Evolutionary conservation across 1,284 basidiomycete genomes (phyloP), one percentile per base, ranked within the genome.

Genomic region (Ustilago shanxiensis): DNA sequence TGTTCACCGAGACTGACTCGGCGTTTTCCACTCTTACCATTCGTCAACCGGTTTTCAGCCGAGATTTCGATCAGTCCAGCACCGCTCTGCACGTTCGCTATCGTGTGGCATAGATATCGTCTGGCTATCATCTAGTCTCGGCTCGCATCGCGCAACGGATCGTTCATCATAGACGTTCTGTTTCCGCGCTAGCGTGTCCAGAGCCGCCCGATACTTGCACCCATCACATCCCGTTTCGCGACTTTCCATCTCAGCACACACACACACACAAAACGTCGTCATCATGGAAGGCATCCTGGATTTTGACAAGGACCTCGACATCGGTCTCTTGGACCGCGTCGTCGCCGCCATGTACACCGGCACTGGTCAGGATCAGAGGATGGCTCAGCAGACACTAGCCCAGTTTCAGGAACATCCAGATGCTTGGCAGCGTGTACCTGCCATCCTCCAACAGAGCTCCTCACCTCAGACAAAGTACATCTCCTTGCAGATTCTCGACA

Each of bases 361-460:
- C 47, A 55, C 72, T 3, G 82, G 84, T 20, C 61, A 71, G 29
- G 81, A 84, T 44, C 83, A 85, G 72, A 78, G 76, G 45, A 74
- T 82, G 77, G 83, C 83, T 6, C 81, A 83, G 69, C 81, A 84
- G 58, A 79, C 79, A 31, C 77, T 85, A 24, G 81, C 82, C 11
- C 95, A 97, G 86, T 94, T 99, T 85, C 95, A 99, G 79, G 97
- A 99, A 79, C 90, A 95, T 87, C 93, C 94, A n/a, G 97, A 99
- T 71, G 92, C 95, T 52, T 99, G 97, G 97, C 95, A 96, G 78
- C 91, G 94, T 85, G 97, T 99, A 1, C 97, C 97, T 35, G 92
- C 93, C 72, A 93, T 99, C 81, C 89, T 99, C 64, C 95, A 98
- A 86, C 89, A 90, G 68, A 93, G 94, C 11, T 89, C 89, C 24